phyloP scores from a whole-genome alignment of 768 basidiomycete species.

The Tylopilus subfusipes region DNA sequence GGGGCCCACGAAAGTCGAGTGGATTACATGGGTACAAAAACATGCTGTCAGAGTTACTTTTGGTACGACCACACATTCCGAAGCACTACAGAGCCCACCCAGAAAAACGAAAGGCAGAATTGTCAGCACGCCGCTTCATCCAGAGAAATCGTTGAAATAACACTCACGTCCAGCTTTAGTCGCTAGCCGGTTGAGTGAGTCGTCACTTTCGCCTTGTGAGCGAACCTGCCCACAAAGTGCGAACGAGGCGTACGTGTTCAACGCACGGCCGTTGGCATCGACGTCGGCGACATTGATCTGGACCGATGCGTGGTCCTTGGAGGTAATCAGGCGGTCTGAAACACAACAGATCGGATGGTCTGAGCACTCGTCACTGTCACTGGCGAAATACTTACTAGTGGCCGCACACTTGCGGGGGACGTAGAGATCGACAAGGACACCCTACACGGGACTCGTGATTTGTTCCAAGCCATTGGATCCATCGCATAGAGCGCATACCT shows the following conservation, averaged over 20 bases:
- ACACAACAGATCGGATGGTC: neutral
- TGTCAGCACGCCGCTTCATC: constrained; percentile 6
- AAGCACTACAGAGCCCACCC: constrained; percentile 58
- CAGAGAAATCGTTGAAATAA: neutral
- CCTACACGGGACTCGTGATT: constrained; percentile 43
- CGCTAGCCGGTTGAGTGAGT: constrained; percentile 93
- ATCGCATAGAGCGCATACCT: constrained; percentile 45
- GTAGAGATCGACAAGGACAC: constrained; percentile 99
- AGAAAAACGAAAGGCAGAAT: neutral
- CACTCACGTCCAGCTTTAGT: constrained; percentile 91
- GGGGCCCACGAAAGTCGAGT: neutral
- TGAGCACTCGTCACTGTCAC: neutral
- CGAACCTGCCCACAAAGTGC: constrained; percentile 93
- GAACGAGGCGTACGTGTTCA: constrained; percentile 81
- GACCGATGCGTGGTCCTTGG: constrained; percentile 98
- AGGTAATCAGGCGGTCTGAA: constrained; percentile 93
- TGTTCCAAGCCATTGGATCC: neutral
- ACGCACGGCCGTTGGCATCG: constrained; percentile 80
- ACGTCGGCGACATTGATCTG: constrained; percentile 95
- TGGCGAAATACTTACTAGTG: constrained; percentile 65
- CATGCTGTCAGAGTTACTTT: constrained; percentile 55
- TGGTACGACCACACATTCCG: constrained; percentile 95
- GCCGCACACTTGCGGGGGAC: constrained; percentile 99
- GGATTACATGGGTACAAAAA: constrained; percentile 18
- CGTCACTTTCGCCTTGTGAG: constrained; percentile 94